phyloP scores from a whole-genome alignment of 257 asterid genomes.

The Ballota nigra region DNA sequence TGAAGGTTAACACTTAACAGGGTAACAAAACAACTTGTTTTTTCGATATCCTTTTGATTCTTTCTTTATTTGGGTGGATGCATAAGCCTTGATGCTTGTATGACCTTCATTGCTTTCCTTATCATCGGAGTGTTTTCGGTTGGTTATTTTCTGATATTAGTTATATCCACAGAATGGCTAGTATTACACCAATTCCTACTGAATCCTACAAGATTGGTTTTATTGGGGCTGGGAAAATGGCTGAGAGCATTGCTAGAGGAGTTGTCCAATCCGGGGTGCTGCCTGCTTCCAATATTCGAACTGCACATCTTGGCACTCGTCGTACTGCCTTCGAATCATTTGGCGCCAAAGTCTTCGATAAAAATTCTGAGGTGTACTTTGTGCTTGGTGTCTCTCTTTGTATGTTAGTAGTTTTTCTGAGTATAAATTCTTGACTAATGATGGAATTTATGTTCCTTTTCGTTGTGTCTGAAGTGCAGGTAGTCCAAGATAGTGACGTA shows the following conservation, averaged over 20 bases:
- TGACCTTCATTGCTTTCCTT: neutral
- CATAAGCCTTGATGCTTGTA: neutral
- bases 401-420: neutral
- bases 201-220: conserved; percentile 84
- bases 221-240: conserved; percentile 95
- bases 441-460: neutral
- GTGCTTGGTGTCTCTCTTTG: neutral
- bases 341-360: conserved; percentile 64
- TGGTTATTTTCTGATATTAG: conserved; percentile 3
- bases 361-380: conserved; percentile 56
- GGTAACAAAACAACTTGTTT: neutral
- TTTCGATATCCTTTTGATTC: neutral
- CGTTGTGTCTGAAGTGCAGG: conserved; percentile 50
- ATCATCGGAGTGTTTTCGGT: conserved; percentile 5
- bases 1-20: neutral
- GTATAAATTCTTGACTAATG: neutral
- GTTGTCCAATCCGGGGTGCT: conserved; percentile 69
- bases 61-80: neutral
- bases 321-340: conserved; percentile 74
- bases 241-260: conserved; percentile 95
- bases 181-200: conserved; percentile 40
- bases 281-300: conserved; percentile 71
- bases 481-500: conserved; percentile 82
- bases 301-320: conserved; percentile 71
- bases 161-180: conserved; percentile 37